phyloP scores from a whole-genome alignment of 441 rosid genomes.

The Eutrema salsugineum region DNA sequence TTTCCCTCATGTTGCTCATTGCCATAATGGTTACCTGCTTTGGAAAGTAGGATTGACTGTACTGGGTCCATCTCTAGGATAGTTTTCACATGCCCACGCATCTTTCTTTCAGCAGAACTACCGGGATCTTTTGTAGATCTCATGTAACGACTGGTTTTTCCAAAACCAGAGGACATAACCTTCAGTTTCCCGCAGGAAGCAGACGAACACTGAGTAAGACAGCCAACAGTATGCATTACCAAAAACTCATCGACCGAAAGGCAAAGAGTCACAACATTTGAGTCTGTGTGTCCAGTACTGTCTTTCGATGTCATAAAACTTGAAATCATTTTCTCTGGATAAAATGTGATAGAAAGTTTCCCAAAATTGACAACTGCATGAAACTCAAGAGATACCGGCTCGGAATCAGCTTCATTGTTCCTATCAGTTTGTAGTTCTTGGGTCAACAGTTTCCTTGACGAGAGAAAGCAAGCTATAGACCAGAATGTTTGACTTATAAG shows the following conservation, averaged over 20 bases:
- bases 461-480: constrained; percentile 31
- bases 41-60: constrained; percentile 37
- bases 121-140: constrained; percentile 34
- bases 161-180: constrained; percentile 40
- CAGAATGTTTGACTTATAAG: constrained; percentile 34
- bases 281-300: constrained; percentile 35
- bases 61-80: constrained; percentile 66
- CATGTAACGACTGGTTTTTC: constrained; percentile 28
- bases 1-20: constrained; percentile 37
- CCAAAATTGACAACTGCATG: constrained; percentile 51
- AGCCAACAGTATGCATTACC: constrained; percentile 43
- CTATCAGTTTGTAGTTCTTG: constrained; percentile 38
- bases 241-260: constrained; percentile 52
- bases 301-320: constrained; percentile 35
- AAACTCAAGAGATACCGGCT: constrained; percentile 31
- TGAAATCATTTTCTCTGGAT: constrained; percentile 37
- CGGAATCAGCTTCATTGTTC: constrained; percentile 31
- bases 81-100: constrained; percentile 34
- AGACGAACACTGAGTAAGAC: constrained; percentile 45
- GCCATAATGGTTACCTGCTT: constrained; percentile 29
- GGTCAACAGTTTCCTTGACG: constrained; percentile 22
- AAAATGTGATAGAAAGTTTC: constrained; percentile 44
- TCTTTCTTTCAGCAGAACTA: constrained; percentile 34
- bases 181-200: constrained; percentile 62
- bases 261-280: constrained; percentile 48